phyloP scores from a whole-genome alignment of 2,329 filamentous ascomycete species.

The Colletotrichum tamarilloi region DNA sequence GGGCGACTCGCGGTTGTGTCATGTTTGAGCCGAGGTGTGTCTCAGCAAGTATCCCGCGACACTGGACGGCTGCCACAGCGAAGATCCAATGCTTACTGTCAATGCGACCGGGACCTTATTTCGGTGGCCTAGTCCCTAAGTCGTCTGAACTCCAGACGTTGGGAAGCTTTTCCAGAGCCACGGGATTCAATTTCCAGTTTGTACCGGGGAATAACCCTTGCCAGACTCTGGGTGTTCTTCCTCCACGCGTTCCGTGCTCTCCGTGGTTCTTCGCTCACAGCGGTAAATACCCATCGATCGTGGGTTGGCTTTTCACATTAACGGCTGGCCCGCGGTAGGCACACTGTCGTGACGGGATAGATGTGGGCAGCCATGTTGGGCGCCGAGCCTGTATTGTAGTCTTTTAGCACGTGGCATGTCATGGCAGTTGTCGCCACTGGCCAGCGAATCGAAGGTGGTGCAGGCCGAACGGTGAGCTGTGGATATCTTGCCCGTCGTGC shows the following conservation, averaged over 20 bases:
- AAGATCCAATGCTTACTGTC: constrained; percentile 9
- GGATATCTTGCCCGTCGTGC: background rate
- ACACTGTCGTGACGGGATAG: background rate
- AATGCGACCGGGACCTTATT: constrained; percentile 1
- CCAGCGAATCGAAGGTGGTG: background rate
- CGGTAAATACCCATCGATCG: background rate
- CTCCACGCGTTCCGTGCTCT: background rate
- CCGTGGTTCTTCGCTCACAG: background rate
- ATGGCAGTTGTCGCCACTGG: background rate
- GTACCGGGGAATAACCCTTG: background rate
- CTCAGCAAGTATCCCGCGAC: constrained; percentile 11
- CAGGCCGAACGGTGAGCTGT: background rate
- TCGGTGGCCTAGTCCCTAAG: background rate
- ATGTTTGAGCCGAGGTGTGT: constrained; percentile 22
- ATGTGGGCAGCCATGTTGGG: background rate
- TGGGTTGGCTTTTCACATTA: background rate
- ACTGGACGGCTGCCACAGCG: constrained; percentile 14
- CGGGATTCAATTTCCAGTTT: background rate
- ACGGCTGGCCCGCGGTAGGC: background rate
- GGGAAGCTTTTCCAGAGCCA: background rate
- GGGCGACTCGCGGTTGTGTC: constrained; percentile 18
- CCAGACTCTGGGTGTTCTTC: background rate
- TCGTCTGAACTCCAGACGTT: constrained; percentile 6
- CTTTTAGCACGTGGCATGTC: background rate
- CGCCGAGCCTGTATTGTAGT: background rate